These are phyloP conservation scores for Zostera marina DNA, from an alignment of 116 monocot genomes.

Conservation along the genomic window DNA sequence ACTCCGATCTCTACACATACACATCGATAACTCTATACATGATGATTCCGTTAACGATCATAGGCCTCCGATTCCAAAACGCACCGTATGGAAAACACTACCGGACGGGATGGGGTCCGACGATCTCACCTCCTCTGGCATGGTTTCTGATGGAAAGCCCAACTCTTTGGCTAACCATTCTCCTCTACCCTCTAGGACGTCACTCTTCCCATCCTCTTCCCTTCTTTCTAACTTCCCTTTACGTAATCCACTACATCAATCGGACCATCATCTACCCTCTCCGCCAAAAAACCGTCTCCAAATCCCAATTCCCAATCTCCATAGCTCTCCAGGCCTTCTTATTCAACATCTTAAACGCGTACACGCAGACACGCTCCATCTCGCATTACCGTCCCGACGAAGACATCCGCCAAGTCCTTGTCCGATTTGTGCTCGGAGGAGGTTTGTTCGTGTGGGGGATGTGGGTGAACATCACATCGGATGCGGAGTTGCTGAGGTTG, in stretches of 20 bases:
- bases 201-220: slow-evolving; percentile 28
- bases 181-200: slow-evolving; percentile 36
- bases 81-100: slow-evolving; percentile 76
- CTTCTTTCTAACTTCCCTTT: slow-evolving; percentile 39
- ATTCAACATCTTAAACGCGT: slow-evolving; percentile 69
- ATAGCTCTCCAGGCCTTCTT: slow-evolving; percentile 31
- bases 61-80: slow-evolving; percentile 31
- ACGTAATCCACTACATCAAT: slow-evolving; percentile 56
- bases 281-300: slow-evolving; percentile 8
- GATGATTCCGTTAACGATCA: slow-evolving; percentile 18
- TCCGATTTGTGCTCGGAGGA: slow-evolving; percentile 23
- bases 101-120: slow-evolving; percentile 57
- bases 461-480: slow-evolving; percentile 54
- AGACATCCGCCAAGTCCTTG: background rate
- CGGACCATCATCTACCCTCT: slow-evolving; percentile 52
- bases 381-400: slow-evolving; percentile 22
- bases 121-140: slow-evolving; percentile 33
- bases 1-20: slow-evolving; percentile 15
- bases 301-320: slow-evolving; percentile 24
- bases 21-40: slow-evolving; percentile 29
- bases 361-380: slow-evolving; percentile 42
- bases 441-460: slow-evolving; percentile 76
- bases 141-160: slow-evolving; percentile 95
- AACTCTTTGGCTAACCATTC: slow-evolving; percentile 51
- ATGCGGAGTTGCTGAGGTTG: slow-evolving; percentile 40